Percentiles rank a stretch among this genome's conserved stretches.
Evolutionary conservation across 108 stramenopile species (phyloP).

Genomic region (Stephanodiscus minutulus): DNA sequence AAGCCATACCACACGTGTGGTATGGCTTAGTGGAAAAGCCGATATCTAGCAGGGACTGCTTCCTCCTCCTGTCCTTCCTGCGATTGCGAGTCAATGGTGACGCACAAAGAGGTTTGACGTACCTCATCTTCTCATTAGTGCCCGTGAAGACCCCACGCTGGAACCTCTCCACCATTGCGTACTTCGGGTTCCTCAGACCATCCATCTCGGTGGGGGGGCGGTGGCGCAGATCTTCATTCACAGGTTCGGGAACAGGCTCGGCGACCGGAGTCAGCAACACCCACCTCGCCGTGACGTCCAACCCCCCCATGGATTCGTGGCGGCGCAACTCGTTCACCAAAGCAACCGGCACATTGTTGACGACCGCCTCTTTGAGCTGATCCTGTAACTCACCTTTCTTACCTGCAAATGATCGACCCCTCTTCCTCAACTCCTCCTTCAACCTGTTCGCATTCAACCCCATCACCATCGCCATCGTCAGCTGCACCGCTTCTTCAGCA

Average conservation of each 20-base stretch:
- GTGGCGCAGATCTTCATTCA: constrained; percentile 1
- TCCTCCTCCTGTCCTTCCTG: background rate
- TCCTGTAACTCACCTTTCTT: constrained; percentile 4
- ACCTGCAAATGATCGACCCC: background rate
- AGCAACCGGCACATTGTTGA: constrained; percentile 2
- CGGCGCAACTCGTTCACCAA: background rate
- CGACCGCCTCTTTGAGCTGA: constrained; percentile 1
- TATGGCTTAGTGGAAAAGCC: no score
- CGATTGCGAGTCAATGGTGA: no score
- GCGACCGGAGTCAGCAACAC: background rate
- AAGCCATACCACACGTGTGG: no score
- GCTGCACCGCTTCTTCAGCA: background rate
- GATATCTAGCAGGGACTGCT: background rate
- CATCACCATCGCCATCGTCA: background rate
- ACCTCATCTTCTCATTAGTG: no score
- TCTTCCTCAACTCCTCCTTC: constrained; percentile 11
- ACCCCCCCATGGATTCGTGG: background rate
- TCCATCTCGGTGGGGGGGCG: constrained; percentile 16
- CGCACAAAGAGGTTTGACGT: no score
- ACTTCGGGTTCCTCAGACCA: constrained; percentile 14
- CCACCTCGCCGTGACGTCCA: constrained; percentile 18
- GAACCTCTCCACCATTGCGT: background rate
- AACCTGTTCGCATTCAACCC: background rate
- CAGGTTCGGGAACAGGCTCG: constrained; percentile 8
- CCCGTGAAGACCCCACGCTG: no score